These are phyloP conservation scores for Termitomyces titanicus DNA, from an alignment of 768 basidiomycete species.

Conservation along the genomic window DNA sequence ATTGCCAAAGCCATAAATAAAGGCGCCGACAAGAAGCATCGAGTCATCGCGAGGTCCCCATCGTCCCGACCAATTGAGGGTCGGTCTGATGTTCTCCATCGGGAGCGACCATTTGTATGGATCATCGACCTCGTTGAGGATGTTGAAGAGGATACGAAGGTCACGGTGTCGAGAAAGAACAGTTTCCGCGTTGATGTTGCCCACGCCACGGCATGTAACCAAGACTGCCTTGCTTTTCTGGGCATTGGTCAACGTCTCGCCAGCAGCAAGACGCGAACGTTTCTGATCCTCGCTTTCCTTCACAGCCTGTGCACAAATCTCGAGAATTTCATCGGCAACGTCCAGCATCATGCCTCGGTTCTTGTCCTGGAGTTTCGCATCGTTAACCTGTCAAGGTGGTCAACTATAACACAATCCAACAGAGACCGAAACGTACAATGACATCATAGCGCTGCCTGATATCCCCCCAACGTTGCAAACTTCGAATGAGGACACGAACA, in stretches of 20 bases:
- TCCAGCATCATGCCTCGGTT: slow-evolving; percentile 90
- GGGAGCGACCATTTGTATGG: slow-evolving; percentile 84
- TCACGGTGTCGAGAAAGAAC: slow-evolving; percentile 87
- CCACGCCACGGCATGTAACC: slow-evolving; percentile 83
- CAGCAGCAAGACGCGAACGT: slow-evolving; percentile 67
- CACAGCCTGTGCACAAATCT: slow-evolving; percentile 79
- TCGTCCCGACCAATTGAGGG: slow-evolving; percentile 93
- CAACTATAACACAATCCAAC: not conserved
- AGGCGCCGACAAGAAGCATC: slow-evolving; percentile 92
- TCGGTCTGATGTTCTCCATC: slow-evolving; percentile 89
- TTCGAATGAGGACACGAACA: slow-evolving; percentile 90
- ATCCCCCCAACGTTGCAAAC: slow-evolving; percentile 97
- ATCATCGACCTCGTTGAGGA: slow-evolving; percentile 71
- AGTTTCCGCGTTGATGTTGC: slow-evolving; percentile 97
- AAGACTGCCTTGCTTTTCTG: slow-evolving; percentile 98
- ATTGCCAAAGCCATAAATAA: slow-evolving; percentile 89
- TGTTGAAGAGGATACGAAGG: slow-evolving; percentile 81
- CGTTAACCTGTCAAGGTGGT: slow-evolving; percentile 57
- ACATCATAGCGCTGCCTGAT: slow-evolving; percentile 91
- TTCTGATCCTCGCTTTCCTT: slow-evolving; percentile 82
- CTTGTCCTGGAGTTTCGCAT: slow-evolving; percentile 90
- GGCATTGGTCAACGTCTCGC: slow-evolving; percentile 87
- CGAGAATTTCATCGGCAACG: slow-evolving; percentile 89
- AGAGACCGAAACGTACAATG: slow-evolving; percentile 59
- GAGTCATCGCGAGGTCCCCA: slow-evolving; percentile 94